These are phyloP conservation scores for Beauveria sp. DNA, from an alignment of 2,329 filamentous ascomycete species.

Conservation along the genomic window DNA sequence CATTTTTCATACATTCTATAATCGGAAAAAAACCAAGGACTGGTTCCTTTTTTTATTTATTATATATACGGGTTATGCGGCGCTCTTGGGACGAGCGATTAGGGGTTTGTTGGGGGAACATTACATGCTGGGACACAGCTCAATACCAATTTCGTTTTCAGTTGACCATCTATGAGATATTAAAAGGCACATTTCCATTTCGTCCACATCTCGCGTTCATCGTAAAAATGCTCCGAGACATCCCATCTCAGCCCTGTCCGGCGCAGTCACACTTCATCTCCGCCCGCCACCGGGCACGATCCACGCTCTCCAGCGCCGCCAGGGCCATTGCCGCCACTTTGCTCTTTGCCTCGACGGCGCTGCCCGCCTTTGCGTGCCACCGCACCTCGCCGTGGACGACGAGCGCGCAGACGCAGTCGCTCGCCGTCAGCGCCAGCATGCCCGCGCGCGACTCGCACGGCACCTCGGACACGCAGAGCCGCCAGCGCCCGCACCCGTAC, in stretches of 20 bases:
- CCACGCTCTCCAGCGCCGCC: slow-evolving; percentile 35
- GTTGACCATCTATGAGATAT: background rate
- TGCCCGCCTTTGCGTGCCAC: slow-evolving; percentile 53
- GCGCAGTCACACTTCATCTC: slow-evolving; percentile 58
- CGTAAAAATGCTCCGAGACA: background rate
- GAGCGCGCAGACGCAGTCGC: slow-evolving; percentile 60
- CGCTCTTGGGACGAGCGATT: background rate
- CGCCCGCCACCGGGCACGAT: slow-evolving; percentile 49
- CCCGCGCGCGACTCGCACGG: slow-evolving; percentile 33
- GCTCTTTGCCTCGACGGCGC: slow-evolving; percentile 66
- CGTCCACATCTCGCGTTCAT: too few species aligned
- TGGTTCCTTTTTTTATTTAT: background rate
- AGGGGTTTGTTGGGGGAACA: background rate
- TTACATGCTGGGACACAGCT: slow-evolving; percentile 5
- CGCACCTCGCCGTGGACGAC: slow-evolving; percentile 67
- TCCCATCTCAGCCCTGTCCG: background rate
- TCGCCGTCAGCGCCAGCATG: slow-evolving; percentile 30
- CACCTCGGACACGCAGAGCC: slow-evolving; percentile 43
- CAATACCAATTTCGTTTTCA: slow-evolving; percentile 7
- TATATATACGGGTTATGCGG: background rate
- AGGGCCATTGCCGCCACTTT: slow-evolving; percentile 55
- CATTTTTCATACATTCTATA: background rate
- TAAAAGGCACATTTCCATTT: background rate
- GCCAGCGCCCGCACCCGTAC: slow-evolving; percentile 57
- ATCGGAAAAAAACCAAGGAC: background rate